A percentile compares a stretch with the other conserved stretches of the same genome.
Evolutionary conservation across 129 eudicot species (phyloP).

Genomic region (Glebionis coronaria): DNA sequence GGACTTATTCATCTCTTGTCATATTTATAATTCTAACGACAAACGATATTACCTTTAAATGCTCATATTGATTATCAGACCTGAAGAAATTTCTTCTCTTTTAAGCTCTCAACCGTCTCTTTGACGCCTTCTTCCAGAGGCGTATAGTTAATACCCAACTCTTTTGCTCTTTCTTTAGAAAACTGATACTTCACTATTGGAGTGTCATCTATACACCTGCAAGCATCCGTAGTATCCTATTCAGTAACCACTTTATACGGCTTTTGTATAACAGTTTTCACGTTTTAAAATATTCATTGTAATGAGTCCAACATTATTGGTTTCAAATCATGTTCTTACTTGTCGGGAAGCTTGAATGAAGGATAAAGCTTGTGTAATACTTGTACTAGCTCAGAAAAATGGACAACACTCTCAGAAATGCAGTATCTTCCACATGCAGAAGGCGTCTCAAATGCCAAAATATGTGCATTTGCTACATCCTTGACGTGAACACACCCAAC

Average conservation of each 20-base stretch:
- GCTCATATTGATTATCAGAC: background rate
- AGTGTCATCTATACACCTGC: constrained; percentile 61
- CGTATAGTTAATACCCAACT: constrained; percentile 50
- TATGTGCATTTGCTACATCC: constrained; percentile 63
- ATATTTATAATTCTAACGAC: background rate
- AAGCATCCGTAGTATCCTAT: constrained; percentile 12
- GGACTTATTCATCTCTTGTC: no score
- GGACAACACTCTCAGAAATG: constrained; percentile 50
- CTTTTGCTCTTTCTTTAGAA: constrained; percentile 47
- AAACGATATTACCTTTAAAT: constrained; percentile 1
- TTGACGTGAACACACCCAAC: constrained; percentile 53
- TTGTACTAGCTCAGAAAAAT: constrained; percentile 41
- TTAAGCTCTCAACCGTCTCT: constrained; percentile 69
- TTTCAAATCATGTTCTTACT: constrained; percentile 34
- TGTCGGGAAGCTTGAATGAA: constrained; percentile 45
- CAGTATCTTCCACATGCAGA: constrained; percentile 68
- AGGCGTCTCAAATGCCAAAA: constrained; percentile 64
- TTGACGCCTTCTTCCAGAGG: constrained; percentile 47
- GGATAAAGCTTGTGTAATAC: constrained; percentile 60
- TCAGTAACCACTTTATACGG: background rate
- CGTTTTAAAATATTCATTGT: background rate
- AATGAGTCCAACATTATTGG: constrained; percentile 4
- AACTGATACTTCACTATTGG: constrained; percentile 46
- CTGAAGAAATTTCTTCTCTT: constrained; percentile 48
- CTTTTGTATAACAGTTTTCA: no score